Evolutionary conservation across 495 filamentous ascomycete genomes (phyloP).

Genomic region (Xylaria grammica): DNA sequence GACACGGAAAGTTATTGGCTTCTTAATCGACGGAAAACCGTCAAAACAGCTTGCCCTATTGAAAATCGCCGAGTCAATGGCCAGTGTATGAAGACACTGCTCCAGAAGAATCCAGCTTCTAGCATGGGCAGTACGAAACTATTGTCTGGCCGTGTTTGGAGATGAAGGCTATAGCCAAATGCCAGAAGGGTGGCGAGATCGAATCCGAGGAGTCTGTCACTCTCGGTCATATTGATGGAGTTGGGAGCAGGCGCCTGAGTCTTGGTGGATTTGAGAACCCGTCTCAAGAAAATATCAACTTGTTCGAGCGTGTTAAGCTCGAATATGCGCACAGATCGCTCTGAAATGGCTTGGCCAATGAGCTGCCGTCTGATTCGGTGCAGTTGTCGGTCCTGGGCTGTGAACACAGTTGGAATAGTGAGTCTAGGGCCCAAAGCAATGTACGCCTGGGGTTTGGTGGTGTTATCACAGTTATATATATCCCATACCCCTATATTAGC

Average conservation of each 20-base stretch:
- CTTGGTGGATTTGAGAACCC: background rate
- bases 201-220: constrained; percentile 6
- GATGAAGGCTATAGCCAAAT: background rate
- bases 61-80: background rate
- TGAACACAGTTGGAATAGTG: background rate
- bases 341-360: constrained; percentile 13
- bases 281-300: background rate
- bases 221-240: constrained; percentile 2
- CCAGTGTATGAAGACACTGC: background rate
- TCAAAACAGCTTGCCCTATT: background rate
- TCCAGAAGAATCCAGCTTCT: background rate
- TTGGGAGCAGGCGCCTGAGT: too few relatives aligned
- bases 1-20: background rate
- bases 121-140: background rate
- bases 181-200: background rate
- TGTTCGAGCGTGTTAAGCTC: constrained; percentile 9
- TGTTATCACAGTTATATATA: background rate
- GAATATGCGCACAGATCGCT: constrained; percentile 1
- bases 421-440: constrained; percentile 17
- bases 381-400: background rate
- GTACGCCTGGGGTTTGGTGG: background rate
- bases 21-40: background rate
- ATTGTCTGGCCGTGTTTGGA: background rate
- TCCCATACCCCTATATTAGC: background rate
- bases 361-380: constrained; percentile 18